These are phyloP conservation scores for Coemansia sp. DNA, from an alignment of 192 early-diverging fungal species.

Conservation along the genomic window DNA sequence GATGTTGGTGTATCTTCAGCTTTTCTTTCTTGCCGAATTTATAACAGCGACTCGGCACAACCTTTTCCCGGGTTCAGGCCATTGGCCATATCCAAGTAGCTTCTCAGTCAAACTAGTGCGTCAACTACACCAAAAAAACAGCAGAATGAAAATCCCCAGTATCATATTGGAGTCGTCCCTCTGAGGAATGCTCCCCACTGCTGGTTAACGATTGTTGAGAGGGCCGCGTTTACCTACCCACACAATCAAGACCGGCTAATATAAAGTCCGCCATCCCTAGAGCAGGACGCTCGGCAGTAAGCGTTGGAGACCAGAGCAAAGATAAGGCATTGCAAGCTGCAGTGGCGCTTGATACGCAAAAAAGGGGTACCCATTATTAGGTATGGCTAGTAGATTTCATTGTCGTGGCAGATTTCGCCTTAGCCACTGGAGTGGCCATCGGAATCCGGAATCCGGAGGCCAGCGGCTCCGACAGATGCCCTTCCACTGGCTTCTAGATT, in stretches of 20 bases:
- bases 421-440: neutral
- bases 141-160: too few species aligned
- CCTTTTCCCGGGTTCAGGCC: slow-evolving; percentile 5
- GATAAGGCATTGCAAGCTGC: neutral
- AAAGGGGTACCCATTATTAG: neutral
- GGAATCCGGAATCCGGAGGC: neutral
- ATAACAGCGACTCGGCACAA: neutral
- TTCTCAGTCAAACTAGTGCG: neutral
- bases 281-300: neutral
- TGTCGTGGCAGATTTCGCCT: neutral
- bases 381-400: neutral
- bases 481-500: neutral
- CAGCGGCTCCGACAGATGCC: neutral
- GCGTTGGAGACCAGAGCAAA: neutral
- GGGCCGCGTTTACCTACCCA: too few species aligned
- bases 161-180: too few species aligned
- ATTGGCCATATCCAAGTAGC: neutral
- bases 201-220: too few species aligned
- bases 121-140: too few species aligned
- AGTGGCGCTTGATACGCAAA: neutral
- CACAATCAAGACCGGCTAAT: too few species aligned
- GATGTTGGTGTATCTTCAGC: neutral
- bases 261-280: too few species aligned
- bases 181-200: too few species aligned
- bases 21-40: neutral